Conservation (phyloP, 768 basidiomycete species). For the Asterophora parasitica region DNA sequence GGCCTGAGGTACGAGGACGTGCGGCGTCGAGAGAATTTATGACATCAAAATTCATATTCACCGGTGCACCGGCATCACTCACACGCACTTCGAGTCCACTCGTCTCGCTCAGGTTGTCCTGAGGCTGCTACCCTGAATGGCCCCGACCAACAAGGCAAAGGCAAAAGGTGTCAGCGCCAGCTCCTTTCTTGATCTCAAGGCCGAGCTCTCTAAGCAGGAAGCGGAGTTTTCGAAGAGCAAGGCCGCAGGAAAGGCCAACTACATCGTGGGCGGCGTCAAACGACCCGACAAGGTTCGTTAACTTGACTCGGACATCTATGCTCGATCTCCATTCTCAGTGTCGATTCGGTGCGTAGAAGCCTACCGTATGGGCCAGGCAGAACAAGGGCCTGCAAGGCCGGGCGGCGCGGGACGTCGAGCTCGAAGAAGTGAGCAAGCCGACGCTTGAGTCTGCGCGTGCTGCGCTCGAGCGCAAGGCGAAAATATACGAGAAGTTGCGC, state of each 20-base stretch:
- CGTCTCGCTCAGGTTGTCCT: no score
- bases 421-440: slow-evolving; percentile 63
- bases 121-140: no score
- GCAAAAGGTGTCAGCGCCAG: slow-evolving; percentile 66
- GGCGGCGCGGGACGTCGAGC: slow-evolving; percentile 62
- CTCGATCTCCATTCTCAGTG: neutral
- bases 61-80: no score
- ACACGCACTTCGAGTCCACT: no score
- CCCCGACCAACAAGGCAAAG: slow-evolving; percentile 50
- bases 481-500: slow-evolving; percentile 73
- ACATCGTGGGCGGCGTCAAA: slow-evolving; percentile 58
- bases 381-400: slow-evolving; percentile 72
- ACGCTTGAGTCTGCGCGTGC: slow-evolving; percentile 71
- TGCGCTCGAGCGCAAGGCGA: slow-evolving; percentile 70
- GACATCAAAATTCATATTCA: no score
- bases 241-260: slow-evolving; percentile 48
- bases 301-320: no score
- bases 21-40: no score
- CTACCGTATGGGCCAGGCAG: slow-evolving; percentile 68
- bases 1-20: no score
- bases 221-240: slow-evolving; percentile 55
- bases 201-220: slow-evolving; percentile 61
- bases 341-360: slow-evolving; percentile 47
- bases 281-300: slow-evolving; percentile 63
- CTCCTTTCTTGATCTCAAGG: slow-evolving; percentile 82